Conservation (phyloP, 1,139 yeast genomes). For the Magnusiomyces tetraspermus region DNA sequence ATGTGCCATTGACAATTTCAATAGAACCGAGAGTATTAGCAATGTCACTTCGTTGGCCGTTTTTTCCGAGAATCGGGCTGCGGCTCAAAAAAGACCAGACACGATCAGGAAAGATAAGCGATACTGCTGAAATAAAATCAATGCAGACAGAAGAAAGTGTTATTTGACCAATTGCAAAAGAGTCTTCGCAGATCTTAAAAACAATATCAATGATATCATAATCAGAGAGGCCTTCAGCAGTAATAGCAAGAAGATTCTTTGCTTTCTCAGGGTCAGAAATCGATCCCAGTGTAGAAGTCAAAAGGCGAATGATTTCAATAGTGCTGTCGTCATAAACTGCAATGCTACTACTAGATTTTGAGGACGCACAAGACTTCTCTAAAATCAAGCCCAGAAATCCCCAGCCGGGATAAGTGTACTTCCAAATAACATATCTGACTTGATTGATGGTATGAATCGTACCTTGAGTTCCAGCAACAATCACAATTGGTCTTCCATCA, state of each 20-base stretch:
- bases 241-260: constrained; percentile 37
- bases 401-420: constrained; percentile 79
- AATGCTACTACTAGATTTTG: not conserved
- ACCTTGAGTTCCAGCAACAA: constrained; percentile 58
- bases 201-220: constrained; percentile 63
- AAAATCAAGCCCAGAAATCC: constrained; percentile 67
- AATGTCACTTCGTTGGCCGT: constrained; percentile 63
- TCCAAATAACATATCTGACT: constrained; percentile 50
- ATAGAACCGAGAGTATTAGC: constrained; percentile 57
- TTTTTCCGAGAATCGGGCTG: constrained; percentile 54
- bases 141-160: constrained; percentile 41
- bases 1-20: constrained; percentile 64
- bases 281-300: not conserved
- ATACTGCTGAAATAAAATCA: constrained; percentile 43
- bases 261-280: constrained; percentile 34
- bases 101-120: constrained; percentile 47
- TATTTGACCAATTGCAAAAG: constrained; percentile 48
- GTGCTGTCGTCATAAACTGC: not conserved
- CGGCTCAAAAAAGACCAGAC: constrained; percentile 73
- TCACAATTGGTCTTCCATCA: constrained; percentile 19
- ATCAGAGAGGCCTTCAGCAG: constrained; percentile 54
- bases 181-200: constrained; percentile 57
- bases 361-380: constrained; percentile 40
- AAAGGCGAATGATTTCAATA: not conserved
- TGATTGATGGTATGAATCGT: constrained; percentile 39